Percentiles rank a stretch among this genome's conserved stretches.
These are phyloP conservation scores for Aspergillus persii DNA, from an alignment of 2,329 filamentous ascomycete genomes.

Conservation along the genomic window DNA sequence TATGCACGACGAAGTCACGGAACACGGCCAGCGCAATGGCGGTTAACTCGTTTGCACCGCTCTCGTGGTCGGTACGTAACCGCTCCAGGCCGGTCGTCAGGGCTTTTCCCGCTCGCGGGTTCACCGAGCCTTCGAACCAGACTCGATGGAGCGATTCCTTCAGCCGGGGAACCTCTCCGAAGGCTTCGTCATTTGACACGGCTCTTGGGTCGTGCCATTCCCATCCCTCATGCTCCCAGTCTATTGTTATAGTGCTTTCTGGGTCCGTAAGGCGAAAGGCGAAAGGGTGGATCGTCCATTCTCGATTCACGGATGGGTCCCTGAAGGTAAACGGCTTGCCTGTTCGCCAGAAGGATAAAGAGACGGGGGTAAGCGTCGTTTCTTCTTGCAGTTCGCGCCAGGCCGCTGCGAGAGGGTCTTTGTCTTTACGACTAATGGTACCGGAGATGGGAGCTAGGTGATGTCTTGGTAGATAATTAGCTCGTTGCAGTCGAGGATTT, in stretches of 20 bases:
- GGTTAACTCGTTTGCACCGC: constrained; percentile 60
- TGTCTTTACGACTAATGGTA: constrained; percentile 55
- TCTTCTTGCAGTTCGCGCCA: constrained; percentile 64
- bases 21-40: constrained; percentile 53
- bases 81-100: constrained; percentile 49
- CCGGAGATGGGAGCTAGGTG: constrained; percentile 62
- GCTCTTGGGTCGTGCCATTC: constrained; percentile 56
- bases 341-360: constrained; percentile 52
- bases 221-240: constrained; percentile 63
- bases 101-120: constrained; percentile 43
- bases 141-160: constrained; percentile 58
- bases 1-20: constrained; percentile 41
- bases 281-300: constrained; percentile 65
- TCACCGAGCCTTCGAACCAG: constrained; percentile 57
- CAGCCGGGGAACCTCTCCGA: constrained; percentile 57
- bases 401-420: constrained; percentile 55
- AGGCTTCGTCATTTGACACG: constrained; percentile 47
- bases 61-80: constrained; percentile 57
- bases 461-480: constrained; percentile 41
- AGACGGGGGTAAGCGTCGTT: constrained; percentile 52
- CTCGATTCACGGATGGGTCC: constrained; percentile 53
- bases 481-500: background rate
- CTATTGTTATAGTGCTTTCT: constrained; percentile 50
- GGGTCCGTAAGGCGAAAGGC: constrained; percentile 46
- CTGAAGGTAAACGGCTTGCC: constrained; percentile 60